Conservation (phyloP, 768 basidiomycete species). For the Kwoniella europaea region DNA sequence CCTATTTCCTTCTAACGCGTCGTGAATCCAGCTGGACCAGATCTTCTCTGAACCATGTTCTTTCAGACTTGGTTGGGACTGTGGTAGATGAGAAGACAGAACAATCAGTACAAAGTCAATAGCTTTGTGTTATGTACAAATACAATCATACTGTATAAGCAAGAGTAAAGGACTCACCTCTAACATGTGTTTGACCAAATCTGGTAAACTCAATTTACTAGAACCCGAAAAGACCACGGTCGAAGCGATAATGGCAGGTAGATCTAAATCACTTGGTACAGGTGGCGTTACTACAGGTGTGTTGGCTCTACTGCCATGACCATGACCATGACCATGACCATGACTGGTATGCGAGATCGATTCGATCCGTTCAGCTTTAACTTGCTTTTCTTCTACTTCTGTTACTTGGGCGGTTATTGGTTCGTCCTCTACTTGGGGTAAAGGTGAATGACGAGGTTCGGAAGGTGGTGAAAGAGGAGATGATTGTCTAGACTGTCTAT, state of each 20-base stretch:
- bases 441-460: slow-evolving; percentile 13
- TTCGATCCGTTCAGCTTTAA: slow-evolving; percentile 17
- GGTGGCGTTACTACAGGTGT: slow-evolving; percentile 4
- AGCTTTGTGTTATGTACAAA: background rate
- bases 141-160: background rate
- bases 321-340: background rate
- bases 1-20: slow-evolving; percentile 36
- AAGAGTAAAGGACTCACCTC: slow-evolving; percentile 46
- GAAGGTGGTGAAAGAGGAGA: slow-evolving; percentile 24
- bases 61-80: slow-evolving; percentile 55
- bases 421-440: slow-evolving; percentile 7
- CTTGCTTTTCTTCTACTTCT: slow-evolving; percentile 17
- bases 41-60: slow-evolving; percentile 41
- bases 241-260: slow-evolving; percentile 51
- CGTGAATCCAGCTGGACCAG: slow-evolving; percentile 47
- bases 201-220: slow-evolving; percentile 50
- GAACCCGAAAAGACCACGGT: slow-evolving; percentile 56
- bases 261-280: slow-evolving; percentile 39
- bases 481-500: slow-evolving; percentile 11
- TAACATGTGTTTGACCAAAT: slow-evolving; percentile 57
- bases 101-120: background rate
- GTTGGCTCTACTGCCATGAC: slow-evolving; percentile 9
- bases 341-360: background rate
- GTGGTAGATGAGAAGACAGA: background rate
- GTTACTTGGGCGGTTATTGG: background rate